Evolutionary conservation across 805 yeast genomes (phyloP).

Genomic region (Brettanomyces naardenensis): DNA sequence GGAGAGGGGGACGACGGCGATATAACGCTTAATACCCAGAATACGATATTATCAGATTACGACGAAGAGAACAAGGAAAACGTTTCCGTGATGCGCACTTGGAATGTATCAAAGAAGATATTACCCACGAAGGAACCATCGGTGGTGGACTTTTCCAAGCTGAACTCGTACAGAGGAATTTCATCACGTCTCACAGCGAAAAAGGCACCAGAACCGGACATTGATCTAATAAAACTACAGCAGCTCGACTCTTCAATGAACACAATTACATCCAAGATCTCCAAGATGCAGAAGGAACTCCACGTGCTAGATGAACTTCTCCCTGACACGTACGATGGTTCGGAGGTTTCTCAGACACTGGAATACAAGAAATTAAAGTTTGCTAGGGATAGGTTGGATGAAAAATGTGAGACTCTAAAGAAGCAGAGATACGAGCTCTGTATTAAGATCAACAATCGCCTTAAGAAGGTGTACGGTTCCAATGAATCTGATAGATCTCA

Average conservation of each 20-base stretch:
- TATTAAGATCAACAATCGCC: constrained; percentile 20
- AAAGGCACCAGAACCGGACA: constrained; percentile 7
- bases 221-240: constrained; percentile 6
- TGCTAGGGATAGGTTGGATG: constrained; percentile 22
- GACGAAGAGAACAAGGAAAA: not conserved
- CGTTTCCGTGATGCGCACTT: not conserved
- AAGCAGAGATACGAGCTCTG: constrained; percentile 25
- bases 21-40: not conserved
- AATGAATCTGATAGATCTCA: constrained; percentile 36
- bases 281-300: constrained; percentile 24
- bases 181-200: constrained; percentile 21
- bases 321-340: constrained; percentile 13
- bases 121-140: constrained; percentile 7
- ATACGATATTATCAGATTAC: not conserved
- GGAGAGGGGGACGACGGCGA: too few relatives aligned
- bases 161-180: constrained; percentile 14
- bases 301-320: constrained; percentile 22
- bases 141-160: constrained; percentile 11
- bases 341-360: constrained; percentile 10
- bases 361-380: constrained; percentile 21
- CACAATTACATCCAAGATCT: constrained; percentile 14
- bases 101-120: not conserved
- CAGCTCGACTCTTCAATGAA: constrained; percentile 12
- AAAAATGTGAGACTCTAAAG: constrained; percentile 19
- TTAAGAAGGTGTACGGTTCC: constrained; percentile 22